Base-by-base conservation (phyloP, 768 basidiomycete genomes). In the Boletus huronensis region DNA sequence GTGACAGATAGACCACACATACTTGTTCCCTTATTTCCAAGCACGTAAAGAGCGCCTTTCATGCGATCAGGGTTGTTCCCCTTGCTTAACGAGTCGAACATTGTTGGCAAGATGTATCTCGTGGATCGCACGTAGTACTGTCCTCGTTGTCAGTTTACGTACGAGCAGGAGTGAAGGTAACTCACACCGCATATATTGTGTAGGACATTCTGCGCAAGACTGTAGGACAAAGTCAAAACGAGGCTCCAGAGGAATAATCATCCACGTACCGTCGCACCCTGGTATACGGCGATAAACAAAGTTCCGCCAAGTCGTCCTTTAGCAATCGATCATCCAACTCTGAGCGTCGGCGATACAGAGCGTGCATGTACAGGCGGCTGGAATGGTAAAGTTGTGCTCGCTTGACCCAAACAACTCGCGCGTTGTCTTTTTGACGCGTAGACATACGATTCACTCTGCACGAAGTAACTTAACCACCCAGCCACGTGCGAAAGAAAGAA, bases 11-110 rank as follows among this genome's bases (percentile, higher is more conserved):
- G 48, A 25, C 5, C 48, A 13, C 59, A 61, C 81, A 41, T 57
- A 87, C 87, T 79, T 50, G 78, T 84, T 29, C 81, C 84, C 69
- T 87, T 88, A 62, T 86, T 84, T 74, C 83, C 83, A 10, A 91
- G 70, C 19, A 90, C 77, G 66, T 93, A 94, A 38, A 96, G 75
- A 17, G 92, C 93, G 8, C 96, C 96, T 73, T 98, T 98, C 85
- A 97, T 95, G 25, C 88, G 80, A 70, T 98, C 94, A 10, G 93
- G 88, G 64, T 95, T 92, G 53, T 81, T 85, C 6, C 89, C 93
- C 63, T 83, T 87, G 52, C 71, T 71, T 46, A 91, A 71, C 5
- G 86, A 82, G 54, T 78, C 75, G 62, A 85, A 83, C 43, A 88
- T 70, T 21, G 73, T 69, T 6, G 87, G 84, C 28, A 89, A 74